Percentiles rank a stretch among this genome's conserved stretches.
These are phyloP conservation scores for Hydrangea macrophylla DNA, from an alignment of 148 eudicot genomes.

Conservation along the genomic window DNA sequence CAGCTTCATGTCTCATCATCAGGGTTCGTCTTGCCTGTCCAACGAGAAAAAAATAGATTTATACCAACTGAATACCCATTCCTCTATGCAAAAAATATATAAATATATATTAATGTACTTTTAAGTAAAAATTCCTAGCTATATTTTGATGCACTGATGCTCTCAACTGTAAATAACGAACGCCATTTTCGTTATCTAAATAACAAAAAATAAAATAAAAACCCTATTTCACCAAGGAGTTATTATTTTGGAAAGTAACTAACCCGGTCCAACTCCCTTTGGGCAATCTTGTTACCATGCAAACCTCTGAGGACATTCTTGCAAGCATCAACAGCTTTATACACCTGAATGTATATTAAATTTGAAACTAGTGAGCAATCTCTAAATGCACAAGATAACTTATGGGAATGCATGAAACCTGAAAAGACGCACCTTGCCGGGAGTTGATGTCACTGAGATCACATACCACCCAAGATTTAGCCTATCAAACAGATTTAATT, in stretches of 20 bases:
- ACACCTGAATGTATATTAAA: constrained; percentile 49
- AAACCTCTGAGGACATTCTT: constrained; percentile 91
- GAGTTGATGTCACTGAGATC: constrained; percentile 95
- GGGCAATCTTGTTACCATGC: constrained; percentile 64
- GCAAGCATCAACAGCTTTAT: constrained; percentile 99
- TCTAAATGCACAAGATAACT: not conserved
- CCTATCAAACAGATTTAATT: constrained; percentile 87
- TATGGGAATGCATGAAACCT: not conserved
- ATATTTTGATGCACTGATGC: no score
- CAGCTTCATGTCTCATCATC: constrained; percentile 98
- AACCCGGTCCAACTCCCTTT: constrained; percentile 91
- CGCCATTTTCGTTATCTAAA: not conserved
- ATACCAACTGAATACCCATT: not conserved
- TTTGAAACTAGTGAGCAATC: constrained; percentile 11
- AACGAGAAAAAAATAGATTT: not conserved
- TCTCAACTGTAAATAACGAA: not conserved
- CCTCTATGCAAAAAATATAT: no score
- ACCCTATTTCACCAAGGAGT: no score
- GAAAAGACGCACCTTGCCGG: constrained; percentile 66
- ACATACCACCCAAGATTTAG: constrained; percentile 97
- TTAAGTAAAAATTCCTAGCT: no score
- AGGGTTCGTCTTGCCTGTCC: constrained; percentile 86
- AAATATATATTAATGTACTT: no score
- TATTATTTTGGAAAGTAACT: constrained; percentile 26
- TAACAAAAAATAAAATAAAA: not conserved